Evolutionary conservation across 75 land plant species (phyloP).

Genomic region (Pinus taeda): DNA sequence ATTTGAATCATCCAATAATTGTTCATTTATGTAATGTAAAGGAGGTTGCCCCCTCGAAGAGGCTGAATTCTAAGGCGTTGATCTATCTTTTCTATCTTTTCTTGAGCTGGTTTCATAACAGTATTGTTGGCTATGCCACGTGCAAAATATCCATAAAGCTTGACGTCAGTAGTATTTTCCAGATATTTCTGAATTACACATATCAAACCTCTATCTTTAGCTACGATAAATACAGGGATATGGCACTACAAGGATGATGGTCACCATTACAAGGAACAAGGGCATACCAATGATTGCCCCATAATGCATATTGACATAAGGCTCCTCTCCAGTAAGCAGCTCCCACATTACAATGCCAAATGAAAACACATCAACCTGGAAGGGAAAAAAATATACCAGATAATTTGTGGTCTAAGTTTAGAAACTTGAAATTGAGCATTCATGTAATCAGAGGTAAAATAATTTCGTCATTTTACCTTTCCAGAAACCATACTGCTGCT

Average conservation of each 20-base stretch:
- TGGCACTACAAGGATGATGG: not conserved
- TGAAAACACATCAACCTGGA: constrained; percentile 96
- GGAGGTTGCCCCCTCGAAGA: too few species aligned
- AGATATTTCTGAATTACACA: not conserved
- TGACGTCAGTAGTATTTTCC: not conserved
- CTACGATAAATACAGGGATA: not conserved
- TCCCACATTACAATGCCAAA: constrained; percentile 99
- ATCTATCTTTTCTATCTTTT: too few species aligned
- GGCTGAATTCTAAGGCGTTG: too few species aligned
- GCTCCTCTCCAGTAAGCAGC: constrained; percentile 95
- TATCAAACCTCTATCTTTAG: not conserved
- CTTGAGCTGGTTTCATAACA: too few species aligned
- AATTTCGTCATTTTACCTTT: constrained; percentile 41
- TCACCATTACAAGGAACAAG: not conserved
- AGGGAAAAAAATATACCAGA: constrained; percentile 4
- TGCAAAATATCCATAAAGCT: constrained; percentile 12
- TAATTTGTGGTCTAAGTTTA: not conserved
- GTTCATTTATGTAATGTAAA: too few species aligned
- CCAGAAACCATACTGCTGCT: constrained; percentile 81
- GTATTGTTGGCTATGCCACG: constrained; percentile 78
- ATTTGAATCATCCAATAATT: too few species aligned
- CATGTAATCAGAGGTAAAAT: not conserved
- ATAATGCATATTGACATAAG: constrained; percentile 91
- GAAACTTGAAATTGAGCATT: not conserved
- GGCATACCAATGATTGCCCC: constrained; percentile 89